Conservation (phyloP, 2,329 filamentous ascomycete species). For the Paramyrothecium sp. region DNA sequence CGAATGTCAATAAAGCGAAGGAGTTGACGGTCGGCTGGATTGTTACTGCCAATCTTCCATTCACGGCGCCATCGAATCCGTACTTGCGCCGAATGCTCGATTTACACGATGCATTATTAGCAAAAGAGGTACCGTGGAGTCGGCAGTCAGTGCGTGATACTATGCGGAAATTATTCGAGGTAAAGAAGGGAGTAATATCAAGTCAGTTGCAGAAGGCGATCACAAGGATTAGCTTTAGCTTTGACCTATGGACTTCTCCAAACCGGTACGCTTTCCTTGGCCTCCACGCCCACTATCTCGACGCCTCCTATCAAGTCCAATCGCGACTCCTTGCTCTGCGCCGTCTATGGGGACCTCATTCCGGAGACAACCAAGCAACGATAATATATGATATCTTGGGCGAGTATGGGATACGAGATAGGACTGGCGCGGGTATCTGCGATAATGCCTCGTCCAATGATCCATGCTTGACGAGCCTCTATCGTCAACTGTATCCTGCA, state of each 20-base stretch:
- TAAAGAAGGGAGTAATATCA: slow-evolving; percentile 1
- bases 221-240: slow-evolving; percentile 2
- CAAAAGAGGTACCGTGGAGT: slow-evolving; percentile 1
- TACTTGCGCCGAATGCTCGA: slow-evolving; percentile 1
- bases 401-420: slow-evolving; percentile 2
- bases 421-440: not conserved
- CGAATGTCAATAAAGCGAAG: slow-evolving; percentile 1
- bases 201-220: slow-evolving; percentile 1
- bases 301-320: slow-evolving; percentile 1
- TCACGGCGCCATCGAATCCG: slow-evolving; percentile 1
- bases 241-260: too few species aligned
- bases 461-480: slow-evolving; percentile 1
- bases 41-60: slow-evolving; percentile 1
- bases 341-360: slow-evolving; percentile 1
- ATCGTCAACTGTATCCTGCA: not conserved
- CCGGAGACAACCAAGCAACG: slow-evolving; percentile 1
- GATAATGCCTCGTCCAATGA: slow-evolving; percentile 1
- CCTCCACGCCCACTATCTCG: too few species aligned
- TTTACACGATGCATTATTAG: not conserved
- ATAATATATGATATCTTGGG: slow-evolving; percentile 1
- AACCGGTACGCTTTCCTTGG: not conserved
- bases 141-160: slow-evolving; percentile 1
- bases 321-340: slow-evolving; percentile 1
- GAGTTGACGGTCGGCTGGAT: slow-evolving; percentile 1
- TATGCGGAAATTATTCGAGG: slow-evolving; percentile 2